These are phyloP conservation scores for Boletus tomentosulus DNA, from an alignment of 768 basidiomycete genomes.

Conservation along the genomic window DNA sequence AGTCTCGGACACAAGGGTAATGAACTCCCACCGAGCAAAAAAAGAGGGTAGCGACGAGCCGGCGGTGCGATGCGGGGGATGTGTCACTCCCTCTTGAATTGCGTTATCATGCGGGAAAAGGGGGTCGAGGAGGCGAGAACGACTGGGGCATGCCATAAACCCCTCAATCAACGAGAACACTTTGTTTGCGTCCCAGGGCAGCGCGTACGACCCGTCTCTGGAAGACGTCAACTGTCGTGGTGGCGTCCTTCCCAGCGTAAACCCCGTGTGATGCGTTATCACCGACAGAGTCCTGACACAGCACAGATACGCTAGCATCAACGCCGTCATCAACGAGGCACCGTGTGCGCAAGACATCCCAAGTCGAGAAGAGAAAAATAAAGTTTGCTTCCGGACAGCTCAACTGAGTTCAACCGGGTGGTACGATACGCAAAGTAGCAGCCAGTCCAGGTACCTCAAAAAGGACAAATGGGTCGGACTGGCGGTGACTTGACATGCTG, in stretches of 20 bases:
- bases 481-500: conserved; percentile 12
- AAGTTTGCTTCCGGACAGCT: conserved; percentile 1
- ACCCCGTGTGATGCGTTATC: not conserved
- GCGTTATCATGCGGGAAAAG: not conserved
- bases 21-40: not conserved
- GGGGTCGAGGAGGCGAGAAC: not conserved
- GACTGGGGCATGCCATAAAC: not conserved
- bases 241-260: conserved; percentile 7
- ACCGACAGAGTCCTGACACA: not conserved
- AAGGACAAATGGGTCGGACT: not conserved
- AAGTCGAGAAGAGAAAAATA: conserved; percentile 3
- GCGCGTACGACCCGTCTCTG: not conserved
- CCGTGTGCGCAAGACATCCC: conserved; percentile 8
- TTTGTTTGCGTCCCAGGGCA: not conserved
- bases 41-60: not conserved
- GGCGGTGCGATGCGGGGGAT: not conserved
- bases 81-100: not conserved
- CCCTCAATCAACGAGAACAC: not conserved
- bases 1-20: not conserved
- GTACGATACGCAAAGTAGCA: not conserved
- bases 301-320: conserved; percentile 13
- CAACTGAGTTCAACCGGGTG: conserved; percentile 4
- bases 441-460: not conserved
- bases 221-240: conserved; percentile 8
- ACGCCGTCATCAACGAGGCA: conserved; percentile 1